Base-by-base conservation (phyloP, 2,329 filamentous ascomycete genomes). In the Phaeosphaeriaceae sp. region DNA sequence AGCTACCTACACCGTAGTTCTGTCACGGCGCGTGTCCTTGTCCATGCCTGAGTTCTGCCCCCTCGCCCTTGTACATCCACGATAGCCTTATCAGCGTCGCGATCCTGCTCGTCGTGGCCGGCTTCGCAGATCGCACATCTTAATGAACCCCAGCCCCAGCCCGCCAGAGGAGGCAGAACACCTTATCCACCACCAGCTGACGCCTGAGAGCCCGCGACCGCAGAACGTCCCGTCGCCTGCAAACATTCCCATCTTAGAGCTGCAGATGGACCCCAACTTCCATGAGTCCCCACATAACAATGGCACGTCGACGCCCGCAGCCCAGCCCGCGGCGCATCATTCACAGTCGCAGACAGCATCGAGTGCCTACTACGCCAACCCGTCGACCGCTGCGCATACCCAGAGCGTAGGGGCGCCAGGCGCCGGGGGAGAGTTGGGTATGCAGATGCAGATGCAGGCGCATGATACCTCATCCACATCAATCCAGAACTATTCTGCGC, bases 261-360 rank as follows among this genome's bases (percentile, higher is more conserved):
- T 89, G 73, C 88, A 90, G 79, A 91, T 87, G 85, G 88, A 91
- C 78, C 87, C 88, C 54, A 80, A 85, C 67, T 89, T 90, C 82
- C 88, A 89, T 78, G 87, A 89, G 75, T 87, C 87, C 55, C 82
- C 87, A 53, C 84, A 83, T 61, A 86, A 86, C 81, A 85, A 81
- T 41, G 59, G 58, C 62, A 54, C 55, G 45, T 53, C 67, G 58
- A 71, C 72, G n/a, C 60, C 73, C 27, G 67, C 68, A 54, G 67
- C 68, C 45, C 76, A 68, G 63, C 75, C 69, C 62, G 67, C 68
- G 20, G 73, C 72, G 55, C 72, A 73, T 51, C 73, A 74, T 52
- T 68, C 70, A 47, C 72, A 76, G 42, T n/a, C n/a, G 69, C 70
- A 52, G 66, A 69, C 54, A 74, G 65, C 76, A 20, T 64, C 68